A percentile compares a stretch with the other conserved stretches of the same genome.
Evolutionary conservation across 768 basidiomycete species (phyloP).

Genomic region (Piloderma croceum): DNA sequence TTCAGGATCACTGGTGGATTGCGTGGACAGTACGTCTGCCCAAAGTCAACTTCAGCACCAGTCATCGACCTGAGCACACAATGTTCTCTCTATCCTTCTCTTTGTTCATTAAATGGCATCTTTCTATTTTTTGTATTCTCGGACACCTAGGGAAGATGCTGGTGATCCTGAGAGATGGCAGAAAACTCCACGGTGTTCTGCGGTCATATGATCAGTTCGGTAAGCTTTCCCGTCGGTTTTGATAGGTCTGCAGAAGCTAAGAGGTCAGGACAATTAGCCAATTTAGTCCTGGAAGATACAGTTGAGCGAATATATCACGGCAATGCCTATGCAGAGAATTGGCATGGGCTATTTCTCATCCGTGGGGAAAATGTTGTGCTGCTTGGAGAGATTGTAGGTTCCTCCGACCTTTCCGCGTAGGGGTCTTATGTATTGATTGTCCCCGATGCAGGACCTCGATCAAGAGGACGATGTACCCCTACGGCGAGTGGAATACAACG

Average conservation of each 20-base stretch:
- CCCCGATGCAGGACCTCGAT: conserved; percentile 88
- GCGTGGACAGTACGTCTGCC: conserved; percentile 98
- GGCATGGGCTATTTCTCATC: conserved; percentile 87
- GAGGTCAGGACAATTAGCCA: conserved; percentile 49
- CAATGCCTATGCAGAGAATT: conserved; percentile 81
- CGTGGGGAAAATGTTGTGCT: conserved; percentile 98
- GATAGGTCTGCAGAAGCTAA: neutral
- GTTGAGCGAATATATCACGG: conserved; percentile 92
- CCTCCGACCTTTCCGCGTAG: neutral
- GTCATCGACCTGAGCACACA: conserved; percentile 21
- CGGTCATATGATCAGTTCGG: conserved; percentile 99
- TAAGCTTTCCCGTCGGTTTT: conserved; percentile 32
- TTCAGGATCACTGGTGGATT: conserved; percentile 96
- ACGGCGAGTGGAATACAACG: conserved; percentile 64
- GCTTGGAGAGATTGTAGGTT: conserved; percentile 89
- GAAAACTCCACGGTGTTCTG: conserved; percentile 93
- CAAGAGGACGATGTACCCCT: conserved; percentile 84
- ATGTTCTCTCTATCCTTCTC: conserved; percentile 10
- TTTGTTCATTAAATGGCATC: conserved; percentile 1
- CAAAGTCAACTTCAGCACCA: conserved; percentile 29
- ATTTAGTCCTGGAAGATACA: conserved; percentile 94
- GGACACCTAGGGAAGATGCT: conserved; percentile 88
- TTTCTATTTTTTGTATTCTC: conserved; percentile 13
- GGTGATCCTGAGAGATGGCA: conserved; percentile 91
- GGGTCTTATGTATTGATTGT: conserved; percentile 1